Evolutionary conservation across 1,284 basidiomycete genomes (phyloP).

Genomic region (Pascua sp.): DNA sequence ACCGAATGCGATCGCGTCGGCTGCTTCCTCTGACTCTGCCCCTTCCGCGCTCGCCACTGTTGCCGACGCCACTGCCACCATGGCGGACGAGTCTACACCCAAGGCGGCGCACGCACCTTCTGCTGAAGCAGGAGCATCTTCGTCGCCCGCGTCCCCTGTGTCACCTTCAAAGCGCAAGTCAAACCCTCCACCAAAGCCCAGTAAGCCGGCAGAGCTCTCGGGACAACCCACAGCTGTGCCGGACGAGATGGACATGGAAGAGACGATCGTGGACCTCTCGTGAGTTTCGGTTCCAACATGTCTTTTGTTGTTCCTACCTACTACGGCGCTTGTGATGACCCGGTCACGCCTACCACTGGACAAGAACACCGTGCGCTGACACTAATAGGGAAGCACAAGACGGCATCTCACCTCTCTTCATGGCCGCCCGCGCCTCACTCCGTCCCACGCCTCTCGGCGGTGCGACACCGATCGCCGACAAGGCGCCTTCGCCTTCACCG

Average conservation of each 20-base stretch:
- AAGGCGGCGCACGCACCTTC: too few species aligned
- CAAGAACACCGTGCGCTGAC: conserved; percentile 3
- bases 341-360: background rate
- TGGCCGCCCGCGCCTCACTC: conserved; percentile 28
- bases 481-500: background rate
- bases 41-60: too few species aligned
- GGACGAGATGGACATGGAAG: background rate
- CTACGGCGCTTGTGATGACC: too few species aligned
- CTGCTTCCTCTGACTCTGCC: too few species aligned
- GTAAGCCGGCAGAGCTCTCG: conserved; percentile 6
- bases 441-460: conserved; percentile 26
- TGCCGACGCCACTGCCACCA: too few species aligned
- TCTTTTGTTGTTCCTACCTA: too few species aligned
- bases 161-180: conserved; percentile 8
- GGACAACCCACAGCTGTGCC: background rate
- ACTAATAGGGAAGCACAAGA: conserved; percentile 10
- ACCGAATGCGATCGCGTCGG: too few species aligned
- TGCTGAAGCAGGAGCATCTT: too few species aligned
- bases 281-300: conserved; percentile 3
- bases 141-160: too few species aligned
- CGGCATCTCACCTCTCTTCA: conserved; percentile 23
- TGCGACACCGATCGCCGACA: conserved; percentile 20
- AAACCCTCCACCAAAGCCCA: background rate
- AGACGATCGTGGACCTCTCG: conserved; percentile 12
- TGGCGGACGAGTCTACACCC: too few species aligned